Evolutionary conservation across 2,329 filamentous ascomycete species (phyloP).

Genomic region (Alternaria gaisen): DNA sequence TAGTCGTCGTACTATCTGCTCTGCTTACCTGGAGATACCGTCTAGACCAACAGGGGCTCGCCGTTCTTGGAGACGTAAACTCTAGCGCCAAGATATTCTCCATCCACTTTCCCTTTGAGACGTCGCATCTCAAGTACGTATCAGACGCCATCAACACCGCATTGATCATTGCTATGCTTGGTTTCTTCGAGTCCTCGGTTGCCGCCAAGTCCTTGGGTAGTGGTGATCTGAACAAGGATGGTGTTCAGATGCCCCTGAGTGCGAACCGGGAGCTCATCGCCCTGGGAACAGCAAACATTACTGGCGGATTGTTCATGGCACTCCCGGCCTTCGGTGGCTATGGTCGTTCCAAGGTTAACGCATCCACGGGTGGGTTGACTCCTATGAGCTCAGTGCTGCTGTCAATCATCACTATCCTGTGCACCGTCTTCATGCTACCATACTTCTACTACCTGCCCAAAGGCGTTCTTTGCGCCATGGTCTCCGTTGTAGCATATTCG

Average conservation of each 20-base stretch:
- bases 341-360: constrained; percentile 93
- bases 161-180: constrained; percentile 90
- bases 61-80: constrained; percentile 83
- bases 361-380: constrained; percentile 87
- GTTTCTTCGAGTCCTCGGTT: constrained; percentile 98
- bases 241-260: constrained; percentile 83
- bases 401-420: constrained; percentile 81
- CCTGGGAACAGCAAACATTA: constrained; percentile 87
- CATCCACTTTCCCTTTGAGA: constrained; percentile 86
- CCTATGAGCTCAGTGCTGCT: constrained; percentile 93
- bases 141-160: constrained; percentile 88
- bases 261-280: constrained; percentile 94
- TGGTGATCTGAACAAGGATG: constrained; percentile 63
- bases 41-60: constrained; percentile 83
- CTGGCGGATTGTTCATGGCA: constrained; percentile 90
- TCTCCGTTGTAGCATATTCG: constrained; percentile 92
- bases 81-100: constrained; percentile 76
- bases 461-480: constrained; percentile 92
- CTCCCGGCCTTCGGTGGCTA: constrained; percentile 96
- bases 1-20: constrained; percentile 86
- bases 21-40: constrained; percentile 77
- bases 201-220: constrained; percentile 83
- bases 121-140: constrained; percentile 80
- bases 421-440: constrained; percentile 82
- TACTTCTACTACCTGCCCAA: constrained; percentile 98